phyloP scores from a whole-genome alignment of 805 yeast species.

The Candida gorgasii region DNA sequence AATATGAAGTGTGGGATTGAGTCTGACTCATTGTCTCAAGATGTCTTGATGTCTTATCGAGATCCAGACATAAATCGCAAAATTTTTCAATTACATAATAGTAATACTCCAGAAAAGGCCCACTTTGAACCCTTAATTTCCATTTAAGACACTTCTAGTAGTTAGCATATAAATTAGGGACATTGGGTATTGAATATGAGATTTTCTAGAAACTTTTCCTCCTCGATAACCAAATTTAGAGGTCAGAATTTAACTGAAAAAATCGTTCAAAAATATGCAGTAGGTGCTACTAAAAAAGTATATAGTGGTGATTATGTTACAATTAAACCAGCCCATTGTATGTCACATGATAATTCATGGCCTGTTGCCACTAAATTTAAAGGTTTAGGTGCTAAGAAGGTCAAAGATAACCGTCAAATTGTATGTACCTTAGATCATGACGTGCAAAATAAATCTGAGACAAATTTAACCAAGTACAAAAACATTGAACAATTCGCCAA shows the following conservation, averaged over 20 bases:
- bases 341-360: constrained; percentile 99
- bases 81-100: not conserved
- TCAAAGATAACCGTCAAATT: constrained; percentile 84
- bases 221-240: constrained; percentile 22
- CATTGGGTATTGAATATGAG: not conserved
- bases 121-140: not conserved
- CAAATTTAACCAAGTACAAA: constrained; percentile 81
- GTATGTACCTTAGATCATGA: constrained; percentile 98
- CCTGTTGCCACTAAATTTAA: constrained; percentile 96
- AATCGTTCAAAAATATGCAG: constrained; percentile 91
- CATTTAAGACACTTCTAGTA: not conserved
- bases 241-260: constrained; percentile 93
- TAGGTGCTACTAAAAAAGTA: constrained; percentile 74
- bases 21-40: constrained; percentile 18
- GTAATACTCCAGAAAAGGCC: not conserved
- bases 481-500: constrained; percentile 90
- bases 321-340: constrained; percentile 93
- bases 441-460: constrained; percentile 89
- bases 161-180: not conserved
- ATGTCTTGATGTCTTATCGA: constrained; percentile 4
- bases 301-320: constrained; percentile 93
- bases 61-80: constrained; percentile 1
- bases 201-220: constrained; percentile 21
- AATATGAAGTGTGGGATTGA: constrained; percentile 11
- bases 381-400: constrained; percentile 87